These are phyloP conservation scores for Solanum lignicaule DNA, from an alignment of 257 asterid genomes.

Conservation along the genomic window DNA sequence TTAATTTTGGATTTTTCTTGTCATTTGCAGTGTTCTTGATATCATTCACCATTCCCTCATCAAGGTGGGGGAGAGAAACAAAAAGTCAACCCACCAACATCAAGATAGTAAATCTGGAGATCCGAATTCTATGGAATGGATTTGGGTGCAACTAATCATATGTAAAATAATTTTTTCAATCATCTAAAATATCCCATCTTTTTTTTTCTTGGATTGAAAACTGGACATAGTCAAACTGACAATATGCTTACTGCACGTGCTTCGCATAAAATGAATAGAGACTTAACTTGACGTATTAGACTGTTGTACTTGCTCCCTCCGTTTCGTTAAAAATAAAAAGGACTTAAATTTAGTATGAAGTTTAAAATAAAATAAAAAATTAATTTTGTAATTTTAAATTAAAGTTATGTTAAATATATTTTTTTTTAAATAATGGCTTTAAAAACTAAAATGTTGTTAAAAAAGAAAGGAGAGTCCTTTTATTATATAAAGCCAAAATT, in stretches of 20 bases:
- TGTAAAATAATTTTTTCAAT: too few relatives aligned
- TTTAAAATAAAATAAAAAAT: too few relatives aligned
- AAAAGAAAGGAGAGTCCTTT: too few relatives aligned
- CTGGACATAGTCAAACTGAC: neutral
- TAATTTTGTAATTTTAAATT: too few relatives aligned
- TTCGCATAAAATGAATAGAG: neutral
- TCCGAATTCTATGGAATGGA: neutral
- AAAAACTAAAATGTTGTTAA: too few relatives aligned
- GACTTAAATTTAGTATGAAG: too few relatives aligned
- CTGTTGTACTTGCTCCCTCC: too few relatives aligned
- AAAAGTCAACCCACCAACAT: neutral
- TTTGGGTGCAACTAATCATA: neutral
- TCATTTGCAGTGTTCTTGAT: neutral
- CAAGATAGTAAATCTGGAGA: neutral
- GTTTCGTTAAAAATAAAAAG: too few relatives aligned
- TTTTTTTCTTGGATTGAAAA: neutral
- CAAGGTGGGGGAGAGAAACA: neutral
- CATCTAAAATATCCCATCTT: neutral
- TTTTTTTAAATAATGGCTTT: too few relatives aligned
- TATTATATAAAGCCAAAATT: too few relatives aligned
- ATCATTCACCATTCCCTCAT: constrained; percentile 1
- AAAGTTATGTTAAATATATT: too few relatives aligned
- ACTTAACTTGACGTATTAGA: too few relatives aligned
- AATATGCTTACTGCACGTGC: neutral
- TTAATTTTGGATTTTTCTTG: neutral